A percentile compares a stretch with the other conserved stretches of the same genome.
These are phyloP conservation scores for Penicillium sp. DNA, from an alignment of 2,329 filamentous ascomycete species.

Conservation along the genomic window DNA sequence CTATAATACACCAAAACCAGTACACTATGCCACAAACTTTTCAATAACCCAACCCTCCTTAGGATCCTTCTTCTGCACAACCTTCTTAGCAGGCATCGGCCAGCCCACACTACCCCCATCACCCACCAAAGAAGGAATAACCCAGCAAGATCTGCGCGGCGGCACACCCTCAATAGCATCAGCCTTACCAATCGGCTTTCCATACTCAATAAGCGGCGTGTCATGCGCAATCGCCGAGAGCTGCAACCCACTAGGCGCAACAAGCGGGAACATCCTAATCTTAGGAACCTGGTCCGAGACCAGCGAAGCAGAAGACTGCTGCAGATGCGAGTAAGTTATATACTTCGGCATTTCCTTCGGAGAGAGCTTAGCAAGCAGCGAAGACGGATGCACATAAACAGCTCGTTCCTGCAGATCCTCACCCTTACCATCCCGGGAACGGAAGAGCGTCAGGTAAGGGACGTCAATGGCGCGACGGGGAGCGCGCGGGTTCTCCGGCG, in stretches of 20 bases:
- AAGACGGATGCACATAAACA: constrained; percentile 86
- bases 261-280: constrained; percentile 85
- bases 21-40: constrained; percentile 42
- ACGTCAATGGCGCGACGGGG: constrained; percentile 88
- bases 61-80: constrained; percentile 72
- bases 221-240: constrained; percentile 77
- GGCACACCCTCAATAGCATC: constrained; percentile 49
- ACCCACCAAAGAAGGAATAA: constrained; percentile 75
- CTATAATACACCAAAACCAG: constrained; percentile 23
- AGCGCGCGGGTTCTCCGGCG: constrained; percentile 65
- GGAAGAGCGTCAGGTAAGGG: constrained; percentile 82
- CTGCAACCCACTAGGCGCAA: constrained; percentile 72
- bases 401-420: constrained; percentile 58
- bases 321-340: constrained; percentile 82
- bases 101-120: constrained; percentile 69
- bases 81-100: constrained; percentile 81
- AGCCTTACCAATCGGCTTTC: constrained; percentile 88
- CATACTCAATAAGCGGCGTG: constrained; percentile 78
- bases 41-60: constrained; percentile 75
- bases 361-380: constrained; percentile 70
- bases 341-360: constrained; percentile 78
- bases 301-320: constrained; percentile 60
- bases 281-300: constrained; percentile 62
- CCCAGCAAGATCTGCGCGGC: constrained; percentile 72
- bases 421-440: constrained; percentile 53